These are phyloP conservation scores for Aspergillus aculeatus DNA, from an alignment of 2,329 filamentous ascomycete genomes.

Conservation along the genomic window DNA sequence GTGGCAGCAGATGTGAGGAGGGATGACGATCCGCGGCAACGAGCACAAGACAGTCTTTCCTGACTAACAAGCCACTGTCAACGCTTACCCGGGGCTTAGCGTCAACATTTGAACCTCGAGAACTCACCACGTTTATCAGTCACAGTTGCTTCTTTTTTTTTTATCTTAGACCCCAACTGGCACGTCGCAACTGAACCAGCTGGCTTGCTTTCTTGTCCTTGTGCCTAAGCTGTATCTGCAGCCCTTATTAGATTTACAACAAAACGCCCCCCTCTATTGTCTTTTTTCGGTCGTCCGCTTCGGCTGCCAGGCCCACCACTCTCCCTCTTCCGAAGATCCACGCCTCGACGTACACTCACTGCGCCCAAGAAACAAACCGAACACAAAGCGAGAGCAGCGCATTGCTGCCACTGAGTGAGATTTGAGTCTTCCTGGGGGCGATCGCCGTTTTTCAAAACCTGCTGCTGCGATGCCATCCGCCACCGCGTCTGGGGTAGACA, in stretches of 20 bases:
- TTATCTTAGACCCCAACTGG: conserved; percentile 12
- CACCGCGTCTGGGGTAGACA: conserved; percentile 48
- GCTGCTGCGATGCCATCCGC: conserved; percentile 42
- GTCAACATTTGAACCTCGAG: conserved; percentile 19
- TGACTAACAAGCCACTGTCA: conserved; percentile 14
- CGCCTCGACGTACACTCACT: neutral
- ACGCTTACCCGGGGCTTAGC: conserved; percentile 19
- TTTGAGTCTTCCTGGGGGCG: neutral
- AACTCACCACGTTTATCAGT: conserved; percentile 31
- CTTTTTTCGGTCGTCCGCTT: neutral
- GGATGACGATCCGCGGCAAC: neutral
- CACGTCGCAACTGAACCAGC: neutral
- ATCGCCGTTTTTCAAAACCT: neutral
- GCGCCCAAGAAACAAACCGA: neutral
- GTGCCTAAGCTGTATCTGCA: neutral
- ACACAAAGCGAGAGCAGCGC: neutral
- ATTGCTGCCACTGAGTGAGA: neutral
- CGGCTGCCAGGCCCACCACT: neutral
- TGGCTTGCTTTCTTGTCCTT: neutral
- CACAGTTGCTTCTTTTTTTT: conserved; percentile 1
- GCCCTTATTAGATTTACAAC: neutral
- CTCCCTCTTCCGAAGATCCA: conserved; percentile 4
- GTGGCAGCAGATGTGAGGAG: neutral
- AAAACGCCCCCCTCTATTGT: neutral
- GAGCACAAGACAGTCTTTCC: neutral